Evolutionary conservation across 129 eudicot species (phyloP).

Genomic region (Lonicera japonica): DNA sequence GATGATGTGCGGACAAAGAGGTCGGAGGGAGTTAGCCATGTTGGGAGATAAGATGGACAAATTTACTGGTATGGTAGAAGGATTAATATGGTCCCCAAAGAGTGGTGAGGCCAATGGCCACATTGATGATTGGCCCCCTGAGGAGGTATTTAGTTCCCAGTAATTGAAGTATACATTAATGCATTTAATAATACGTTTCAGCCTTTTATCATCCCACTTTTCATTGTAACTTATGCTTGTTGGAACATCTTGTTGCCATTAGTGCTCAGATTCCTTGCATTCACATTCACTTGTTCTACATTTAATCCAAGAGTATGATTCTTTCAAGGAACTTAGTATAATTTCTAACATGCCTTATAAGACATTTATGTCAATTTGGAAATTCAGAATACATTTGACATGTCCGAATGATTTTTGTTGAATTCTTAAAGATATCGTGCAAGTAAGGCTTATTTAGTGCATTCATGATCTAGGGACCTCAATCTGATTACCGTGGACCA

Average conservation of each 20-base stretch:
- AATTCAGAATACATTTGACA: background rate
- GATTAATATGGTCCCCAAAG: conserved; percentile 35
- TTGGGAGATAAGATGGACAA: conserved; percentile 49
- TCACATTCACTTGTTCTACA: no score
- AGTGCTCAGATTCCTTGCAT: background rate
- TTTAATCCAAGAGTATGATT: no score
- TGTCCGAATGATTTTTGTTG: background rate
- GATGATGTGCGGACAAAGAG: conserved; percentile 75
- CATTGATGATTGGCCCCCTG: conserved; percentile 43
- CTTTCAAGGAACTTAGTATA: no score
- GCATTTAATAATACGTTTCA: conserved; percentile 4
- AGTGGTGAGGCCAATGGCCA: conserved; percentile 31
- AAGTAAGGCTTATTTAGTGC: conserved; percentile 9
- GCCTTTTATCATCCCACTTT: conserved; percentile 1
- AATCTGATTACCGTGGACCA: conserved; percentile 60
- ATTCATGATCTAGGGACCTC: conserved; percentile 41
- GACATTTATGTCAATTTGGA: no score
- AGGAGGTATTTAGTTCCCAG: conserved; percentile 38
- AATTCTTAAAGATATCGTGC: conserved; percentile 6
- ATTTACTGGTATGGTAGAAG: conserved; percentile 39
- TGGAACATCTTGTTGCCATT: background rate
- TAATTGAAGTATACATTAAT: background rate
- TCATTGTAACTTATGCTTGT: conserved; percentile 1
- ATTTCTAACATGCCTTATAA: no score
- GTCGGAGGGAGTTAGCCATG: conserved; percentile 53